Base-by-base conservation (phyloP, 495 filamentous ascomycete genomes). In the Penicillium fimorum region DNA sequence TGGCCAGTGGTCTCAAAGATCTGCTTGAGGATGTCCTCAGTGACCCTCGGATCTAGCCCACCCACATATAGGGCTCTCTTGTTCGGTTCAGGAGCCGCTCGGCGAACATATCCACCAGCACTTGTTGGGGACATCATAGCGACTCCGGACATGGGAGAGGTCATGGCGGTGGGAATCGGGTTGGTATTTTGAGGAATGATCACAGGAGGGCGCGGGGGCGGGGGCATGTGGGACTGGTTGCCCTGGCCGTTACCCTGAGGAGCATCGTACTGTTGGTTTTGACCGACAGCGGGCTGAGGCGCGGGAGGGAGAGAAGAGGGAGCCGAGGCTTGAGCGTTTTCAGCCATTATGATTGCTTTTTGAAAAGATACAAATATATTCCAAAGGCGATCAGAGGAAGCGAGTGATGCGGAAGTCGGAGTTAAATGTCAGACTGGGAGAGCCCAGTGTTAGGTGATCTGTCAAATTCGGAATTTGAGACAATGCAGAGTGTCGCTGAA, bases 1-100 rank as follows among this genome's bases (percentile, higher is more conserved):
- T 99, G 94, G 24, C 94, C 94, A 52, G 91, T 96, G 5, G 94
- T 97, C 78, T 99, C 95, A 67, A 99, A 99, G 53, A 99, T 99
- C 70, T 97, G 95, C 64, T 91, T 89, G 63, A 99, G 72, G 35
- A 97, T 90, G 68, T 97, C 94, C 68, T 99, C 94, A 32, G 94
- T 97, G 43, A 97, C 94, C 48, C 94, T 83, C 33, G 91, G 91
- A 69, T 99, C 95, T 59, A 99, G 78, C 46, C 94, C 94, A 32
- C 94, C 94, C 44, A 99, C 92, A 62, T 99, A 99, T 44, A 99
- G 78, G 41, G 94, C 94, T 63, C 95, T 83, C 83, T 99, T 99
- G 80, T 99, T 99, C 42, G 94, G 94, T 76, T 99, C 94, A 48
- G 94, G 94, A 17, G 94, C 94, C 30, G 92, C 90, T 62, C 94